A percentile compares a stretch with the other conserved stretches of the same genome.
Conservation (phyloP, 345 rosid species). For the Capsella bursapastoris region DNA sequence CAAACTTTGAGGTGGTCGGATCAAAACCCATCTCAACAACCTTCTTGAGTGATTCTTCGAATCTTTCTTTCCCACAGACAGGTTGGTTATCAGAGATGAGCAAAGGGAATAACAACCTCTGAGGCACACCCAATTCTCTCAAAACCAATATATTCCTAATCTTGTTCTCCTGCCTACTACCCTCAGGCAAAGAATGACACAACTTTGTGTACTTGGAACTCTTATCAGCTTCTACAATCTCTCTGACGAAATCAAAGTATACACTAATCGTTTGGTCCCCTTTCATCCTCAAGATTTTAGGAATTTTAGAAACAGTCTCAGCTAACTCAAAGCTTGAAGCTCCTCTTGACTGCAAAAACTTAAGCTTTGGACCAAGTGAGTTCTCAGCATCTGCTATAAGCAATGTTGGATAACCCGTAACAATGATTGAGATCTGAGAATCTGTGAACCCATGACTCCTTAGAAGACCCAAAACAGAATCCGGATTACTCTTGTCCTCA, state of each 20-base stretch:
- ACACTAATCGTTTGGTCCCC: background rate
- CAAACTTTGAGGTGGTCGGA: slow-evolving; percentile 8
- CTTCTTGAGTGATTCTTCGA: slow-evolving; percentile 14
- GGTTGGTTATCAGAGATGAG: background rate
- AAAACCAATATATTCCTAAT: slow-evolving; percentile 11
- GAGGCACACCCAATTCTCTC: slow-evolving; percentile 28
- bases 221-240: background rate
- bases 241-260: slow-evolving; percentile 22
- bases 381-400: too few relatives aligned
- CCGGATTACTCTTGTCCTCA: background rate
- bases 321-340: slow-evolving; percentile 21
- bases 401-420: too few relatives aligned
- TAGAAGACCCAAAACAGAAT: slow-evolving; percentile 5
- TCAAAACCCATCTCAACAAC: slow-evolving; percentile 27
- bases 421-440: slow-evolving; percentile 22
- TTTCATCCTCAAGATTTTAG: slow-evolving; percentile 7
- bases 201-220: background rate
- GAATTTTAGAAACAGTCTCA: slow-evolving; percentile 7
- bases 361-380: too few relatives aligned
- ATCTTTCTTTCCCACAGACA: background rate
- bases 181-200: background rate
- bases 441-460: slow-evolving; percentile 28
- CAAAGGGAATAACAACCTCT: background rate
- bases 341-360: slow-evolving; percentile 2
- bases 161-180: background rate